Evolutionary conservation across 2,329 filamentous ascomycete species (phyloP).

Genomic region (Trichoderma sp.): DNA sequence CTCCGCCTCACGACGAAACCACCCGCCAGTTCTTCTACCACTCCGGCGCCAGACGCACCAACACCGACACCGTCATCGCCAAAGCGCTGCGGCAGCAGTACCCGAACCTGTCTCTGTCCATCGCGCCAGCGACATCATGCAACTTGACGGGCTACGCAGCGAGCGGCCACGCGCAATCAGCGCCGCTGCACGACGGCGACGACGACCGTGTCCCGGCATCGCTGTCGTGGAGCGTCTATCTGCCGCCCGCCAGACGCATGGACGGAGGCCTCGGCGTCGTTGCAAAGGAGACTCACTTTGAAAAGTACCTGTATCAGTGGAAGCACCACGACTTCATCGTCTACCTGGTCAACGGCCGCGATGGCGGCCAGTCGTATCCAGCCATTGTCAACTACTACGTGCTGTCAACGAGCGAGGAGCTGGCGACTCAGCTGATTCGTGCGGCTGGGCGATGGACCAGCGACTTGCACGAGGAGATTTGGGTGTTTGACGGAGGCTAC

Average conservation of each 20-base stretch:
- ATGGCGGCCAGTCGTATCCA: conserved; percentile 43
- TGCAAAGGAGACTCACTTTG: conserved; percentile 36
- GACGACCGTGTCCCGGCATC: conserved; percentile 38
- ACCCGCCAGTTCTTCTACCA: conserved; percentile 43
- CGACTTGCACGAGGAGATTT: conserved; percentile 65
- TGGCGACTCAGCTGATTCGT: conserved; percentile 56
- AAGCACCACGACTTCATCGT: conserved; percentile 48
- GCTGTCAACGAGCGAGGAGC: conserved; percentile 39
- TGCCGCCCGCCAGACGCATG: conserved; percentile 47
- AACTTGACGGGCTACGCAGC: conserved; percentile 50
- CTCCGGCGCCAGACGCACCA: conserved; percentile 45
- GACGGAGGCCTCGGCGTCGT: conserved; percentile 45
- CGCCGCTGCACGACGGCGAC: conserved; percentile 37
- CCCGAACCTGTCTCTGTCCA: conserved; percentile 47
- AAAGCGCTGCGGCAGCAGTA: conserved; percentile 48
- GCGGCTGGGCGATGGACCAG: conserved; percentile 58
- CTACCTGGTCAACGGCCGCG: conserved; percentile 49
- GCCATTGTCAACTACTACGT: conserved; percentile 45
- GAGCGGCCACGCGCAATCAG: conserved; percentile 45
- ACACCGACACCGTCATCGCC: conserved; percentile 50
- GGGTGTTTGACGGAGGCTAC: conserved; percentile 64
- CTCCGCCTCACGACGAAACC: conserved; percentile 13
- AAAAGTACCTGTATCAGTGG: conserved; percentile 51
- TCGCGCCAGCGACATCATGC: conserved; percentile 40
- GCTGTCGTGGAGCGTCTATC: conserved; percentile 46